A percentile compares a stretch with the other conserved stretches of the same genome.
phyloP scores from a whole-genome alignment of 345 rosid genomes.

The Capsella bursapastoris region DNA sequence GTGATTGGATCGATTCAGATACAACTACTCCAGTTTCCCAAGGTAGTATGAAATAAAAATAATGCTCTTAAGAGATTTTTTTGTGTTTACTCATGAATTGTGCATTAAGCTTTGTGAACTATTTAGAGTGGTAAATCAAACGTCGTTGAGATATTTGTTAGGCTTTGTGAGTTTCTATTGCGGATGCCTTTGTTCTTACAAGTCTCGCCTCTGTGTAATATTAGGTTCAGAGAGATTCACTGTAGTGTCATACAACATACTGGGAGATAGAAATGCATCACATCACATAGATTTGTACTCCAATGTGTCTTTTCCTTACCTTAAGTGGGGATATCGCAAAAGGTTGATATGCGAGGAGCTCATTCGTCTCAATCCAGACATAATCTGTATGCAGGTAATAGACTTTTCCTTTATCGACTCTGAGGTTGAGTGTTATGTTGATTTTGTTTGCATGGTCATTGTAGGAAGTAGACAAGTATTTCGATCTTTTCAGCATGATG shows the following conservation, averaged over 20 bases:
- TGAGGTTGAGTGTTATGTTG: neutral
- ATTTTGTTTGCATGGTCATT: conserved; percentile 25
- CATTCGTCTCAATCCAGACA: conserved; percentile 61
- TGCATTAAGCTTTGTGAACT: neutral
- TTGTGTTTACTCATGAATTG: neutral
- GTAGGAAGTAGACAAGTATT: conserved; percentile 85
- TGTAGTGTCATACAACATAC: conserved; percentile 73
- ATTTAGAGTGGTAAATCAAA: neutral
- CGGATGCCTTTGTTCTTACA: neutral
- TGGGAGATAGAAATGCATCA: conserved; percentile 71
- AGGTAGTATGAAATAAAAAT: conserved; percentile 42
- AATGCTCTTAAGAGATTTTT: neutral
- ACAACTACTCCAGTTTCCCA: conserved; percentile 48
- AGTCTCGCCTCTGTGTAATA: conserved; percentile 9
- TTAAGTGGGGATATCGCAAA: conserved; percentile 76
- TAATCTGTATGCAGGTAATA: conserved; percentile 75
- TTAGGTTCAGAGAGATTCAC: conserved; percentile 59
- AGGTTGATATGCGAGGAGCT: conserved; percentile 66
- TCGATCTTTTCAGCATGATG: conserved; percentile 57
- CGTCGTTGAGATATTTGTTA: neutral
- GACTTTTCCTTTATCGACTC: neutral
- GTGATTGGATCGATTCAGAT: conserved; percentile 71
- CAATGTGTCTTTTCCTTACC: conserved; percentile 56
- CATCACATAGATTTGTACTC: conserved; percentile 67
- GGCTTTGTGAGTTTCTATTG: neutral